Percentiles rank a stretch among this genome's conserved stretches.
phyloP scores from a whole-genome alignment of 2,329 filamentous ascomycete genomes.

The Ceratocystis albifundus region DNA sequence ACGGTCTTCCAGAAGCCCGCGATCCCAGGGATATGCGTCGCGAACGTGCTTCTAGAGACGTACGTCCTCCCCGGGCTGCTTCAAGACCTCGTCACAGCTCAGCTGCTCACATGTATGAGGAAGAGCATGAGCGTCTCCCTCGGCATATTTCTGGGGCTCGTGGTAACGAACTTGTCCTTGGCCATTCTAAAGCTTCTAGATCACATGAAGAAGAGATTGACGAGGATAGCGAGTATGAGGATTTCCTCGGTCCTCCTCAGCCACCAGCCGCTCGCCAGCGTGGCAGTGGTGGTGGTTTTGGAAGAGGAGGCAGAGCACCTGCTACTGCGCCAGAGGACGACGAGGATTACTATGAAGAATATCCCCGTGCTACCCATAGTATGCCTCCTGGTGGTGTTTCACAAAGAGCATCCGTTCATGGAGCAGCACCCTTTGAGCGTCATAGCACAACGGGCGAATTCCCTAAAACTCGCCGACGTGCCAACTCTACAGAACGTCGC shows the following conservation, averaged over 20 bases:
- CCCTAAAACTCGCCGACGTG: constrained; percentile 21
- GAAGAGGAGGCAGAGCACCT: constrained; percentile 4
- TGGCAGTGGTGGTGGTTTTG: constrained; percentile 9
- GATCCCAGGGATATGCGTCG: constrained; percentile 4
- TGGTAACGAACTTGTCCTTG: constrained; percentile 20
- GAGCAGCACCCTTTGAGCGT: constrained; percentile 10
- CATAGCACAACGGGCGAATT: constrained; percentile 21
- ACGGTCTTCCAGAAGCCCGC: not conserved
- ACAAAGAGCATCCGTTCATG: constrained; percentile 8
- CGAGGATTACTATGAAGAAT: constrained; percentile 20
- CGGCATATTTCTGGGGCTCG: constrained; percentile 12
- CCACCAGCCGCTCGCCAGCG: constrained; percentile 4
- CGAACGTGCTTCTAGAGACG: not conserved
- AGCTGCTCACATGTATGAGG: constrained; percentile 12
- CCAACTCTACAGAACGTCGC: constrained; percentile 8
- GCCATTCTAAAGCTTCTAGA: not conserved
- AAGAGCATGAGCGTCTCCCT: constrained; percentile 1
- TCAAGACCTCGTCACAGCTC: constrained; percentile 15
- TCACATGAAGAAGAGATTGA: constrained; percentile 19
- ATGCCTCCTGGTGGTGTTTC: constrained; percentile 10
- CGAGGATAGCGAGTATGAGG: constrained; percentile 17
- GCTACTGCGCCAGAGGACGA: constrained; percentile 12
- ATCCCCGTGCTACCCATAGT: constrained; percentile 11
- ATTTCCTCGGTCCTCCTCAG: not conserved
- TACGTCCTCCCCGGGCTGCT: constrained; percentile 14